Percentiles rank a stretch among this genome's conserved stretches.
Conservation (phyloP, 2,329 filamentous ascomycete species). For the Karstenula rhodostoma region DNA sequence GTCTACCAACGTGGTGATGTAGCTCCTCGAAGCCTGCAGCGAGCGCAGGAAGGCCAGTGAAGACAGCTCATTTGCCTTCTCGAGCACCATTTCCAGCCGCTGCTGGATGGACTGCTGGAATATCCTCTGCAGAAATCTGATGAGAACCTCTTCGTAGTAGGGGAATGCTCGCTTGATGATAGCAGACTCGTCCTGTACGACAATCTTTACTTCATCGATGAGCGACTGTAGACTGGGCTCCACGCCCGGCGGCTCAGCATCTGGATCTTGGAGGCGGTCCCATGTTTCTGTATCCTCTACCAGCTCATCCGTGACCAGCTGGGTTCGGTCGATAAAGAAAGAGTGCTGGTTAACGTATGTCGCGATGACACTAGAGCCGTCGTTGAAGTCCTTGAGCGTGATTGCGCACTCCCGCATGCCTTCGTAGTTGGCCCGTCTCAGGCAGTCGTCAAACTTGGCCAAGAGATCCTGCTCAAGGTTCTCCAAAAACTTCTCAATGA, state of each 20-base stretch:
- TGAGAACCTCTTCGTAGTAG: slow-evolving; percentile 91
- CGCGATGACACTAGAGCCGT: slow-evolving; percentile 92
- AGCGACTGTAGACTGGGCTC: slow-evolving; percentile 92
- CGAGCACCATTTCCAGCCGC: slow-evolving; percentile 90
- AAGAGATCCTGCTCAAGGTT: slow-evolving; percentile 93
- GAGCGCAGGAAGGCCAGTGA: slow-evolving; percentile 90
- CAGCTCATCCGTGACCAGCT: slow-evolving; percentile 88
- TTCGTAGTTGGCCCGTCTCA: slow-evolving; percentile 92
- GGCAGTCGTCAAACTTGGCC: slow-evolving; percentile 97
- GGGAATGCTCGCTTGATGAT: slow-evolving; percentile 97
- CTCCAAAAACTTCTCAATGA: slow-evolving; percentile 96
- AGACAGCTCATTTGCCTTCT: slow-evolving; percentile 92
- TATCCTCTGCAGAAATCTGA: slow-evolving; percentile 91
- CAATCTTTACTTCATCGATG: slow-evolving; percentile 91
- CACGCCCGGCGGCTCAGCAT: slow-evolving; percentile 88
- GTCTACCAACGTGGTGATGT: slow-evolving; percentile 86
- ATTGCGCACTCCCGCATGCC: slow-evolving; percentile 98
- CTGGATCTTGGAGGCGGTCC: slow-evolving; percentile 93
- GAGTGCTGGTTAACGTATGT: slow-evolving; percentile 98
- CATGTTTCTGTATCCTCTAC: slow-evolving; percentile 75
- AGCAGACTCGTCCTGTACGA: slow-evolving; percentile 95
- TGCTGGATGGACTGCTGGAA: slow-evolving; percentile 99
- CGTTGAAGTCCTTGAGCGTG: slow-evolving; percentile 94
- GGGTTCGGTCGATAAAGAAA: slow-evolving; percentile 97
- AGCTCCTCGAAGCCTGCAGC: slow-evolving; percentile 87